Evolutionary conservation across 1,284 basidiomycete species (phyloP), one percentile per base, ranked within the genome.

Genomic region (Heterobasidion occidentale): DNA sequence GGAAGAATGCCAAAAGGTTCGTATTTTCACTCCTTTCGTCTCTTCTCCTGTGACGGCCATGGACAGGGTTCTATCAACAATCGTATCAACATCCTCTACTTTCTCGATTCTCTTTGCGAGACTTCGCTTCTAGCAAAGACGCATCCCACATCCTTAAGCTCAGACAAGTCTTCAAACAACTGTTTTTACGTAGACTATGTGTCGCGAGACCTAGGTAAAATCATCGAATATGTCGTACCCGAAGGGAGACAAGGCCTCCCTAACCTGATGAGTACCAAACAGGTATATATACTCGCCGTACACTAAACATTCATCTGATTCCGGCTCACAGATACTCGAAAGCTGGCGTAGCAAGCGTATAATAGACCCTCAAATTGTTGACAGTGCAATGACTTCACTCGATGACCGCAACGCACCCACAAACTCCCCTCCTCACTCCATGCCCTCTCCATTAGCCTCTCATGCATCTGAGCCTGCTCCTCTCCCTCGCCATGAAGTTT

Each of bases 41-140:
- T 54, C 6, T 34, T 54, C n/a, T 17, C 35, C 9, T 17, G 19
- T 12, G 44, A 47, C 51, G 20, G 38, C n/a, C 35, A 12, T 51
- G 33, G 46, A 44, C 51, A 94, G 90, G 92, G 88, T 45, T 86
- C 88, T 1, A 84, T 97, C 46, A 97, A 97, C 69, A 84, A 88
- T 20, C 83, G 92, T 17, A 94, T 98, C 65, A 97, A 97, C 71
- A 88, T 97, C 58, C 74, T 98, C 0, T 94, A 97, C 70, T 87
- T 96, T 66, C 81, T 98, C 57, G 94, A 97, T 70, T 83, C 87
- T 0, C 77, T 98, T 9, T 91, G 89, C 68, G 92, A 94, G 65
- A 81, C 84, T 0, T 90, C 84, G 36, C 74, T 89, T 0, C 73
- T 86, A 17, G 79, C 83, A 45, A 86, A 83, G 61, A 79, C 83